Percentiles rank a stretch among this genome's conserved stretches.
These are phyloP conservation scores for Pulveroboletus sp. DNA, from an alignment of 768 basidiomycete species.

Conservation along the genomic window DNA sequence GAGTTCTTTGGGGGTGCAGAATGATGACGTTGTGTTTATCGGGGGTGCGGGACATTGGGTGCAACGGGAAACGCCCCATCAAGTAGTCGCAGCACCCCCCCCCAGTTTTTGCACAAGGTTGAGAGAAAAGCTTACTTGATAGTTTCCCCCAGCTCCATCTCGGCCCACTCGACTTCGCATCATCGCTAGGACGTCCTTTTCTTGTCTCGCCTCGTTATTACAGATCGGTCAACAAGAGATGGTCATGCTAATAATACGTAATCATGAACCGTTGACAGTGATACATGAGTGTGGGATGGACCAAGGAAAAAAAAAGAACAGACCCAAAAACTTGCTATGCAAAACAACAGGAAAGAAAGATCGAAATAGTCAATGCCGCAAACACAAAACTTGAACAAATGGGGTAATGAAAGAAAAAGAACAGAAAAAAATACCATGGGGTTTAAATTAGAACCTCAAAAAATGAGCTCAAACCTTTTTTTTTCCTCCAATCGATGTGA, in stretches of 20 bases:
- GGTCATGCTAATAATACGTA: conserved; percentile 16
- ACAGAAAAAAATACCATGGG: not conserved
- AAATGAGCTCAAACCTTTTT: not conserved
- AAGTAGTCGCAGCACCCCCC: conserved; percentile 36
- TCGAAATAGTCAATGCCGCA: conserved; percentile 3
- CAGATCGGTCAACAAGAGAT: conserved; percentile 4
- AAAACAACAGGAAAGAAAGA: conserved; percentile 22
- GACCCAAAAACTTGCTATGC: conserved; percentile 13
- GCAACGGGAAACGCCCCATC: conserved; percentile 49
- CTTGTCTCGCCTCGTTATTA: conserved; percentile 10
- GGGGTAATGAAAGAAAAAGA: not conserved
- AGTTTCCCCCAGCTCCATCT: not conserved
- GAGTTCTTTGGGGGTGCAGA: conserved; percentile 29
- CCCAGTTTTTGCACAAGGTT: conserved; percentile 37
- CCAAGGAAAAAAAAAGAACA: conserved; percentile 2
- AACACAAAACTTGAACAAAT: not conserved
- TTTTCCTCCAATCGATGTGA: not conserved
- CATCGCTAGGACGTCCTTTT: not conserved
- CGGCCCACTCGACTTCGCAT: not conserved
- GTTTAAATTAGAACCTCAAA: conserved; percentile 7
- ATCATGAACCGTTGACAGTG: conserved; percentile 14
- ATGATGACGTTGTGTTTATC: conserved; percentile 47
- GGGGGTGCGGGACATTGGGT: conserved; percentile 62
- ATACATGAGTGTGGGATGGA: conserved; percentile 23
- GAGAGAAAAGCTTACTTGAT: not conserved